Base-by-base conservation (phyloP, 1,284 basidiomycete species). In the Coniophora puteana region DNA sequence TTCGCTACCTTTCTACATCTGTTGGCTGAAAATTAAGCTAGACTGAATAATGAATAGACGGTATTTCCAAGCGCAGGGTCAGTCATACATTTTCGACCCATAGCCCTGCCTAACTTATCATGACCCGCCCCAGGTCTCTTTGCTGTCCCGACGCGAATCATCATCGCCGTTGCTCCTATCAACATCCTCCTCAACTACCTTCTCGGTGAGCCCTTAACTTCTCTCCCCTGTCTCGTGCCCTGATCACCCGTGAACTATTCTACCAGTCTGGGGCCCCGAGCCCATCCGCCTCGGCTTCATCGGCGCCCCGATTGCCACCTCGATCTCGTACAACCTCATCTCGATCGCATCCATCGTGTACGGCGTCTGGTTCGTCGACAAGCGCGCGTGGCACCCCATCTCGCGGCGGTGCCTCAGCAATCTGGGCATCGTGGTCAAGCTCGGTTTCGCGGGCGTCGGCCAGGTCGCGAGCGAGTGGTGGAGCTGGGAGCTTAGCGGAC, bases 221-320 rank as follows among this genome's bases (percentile, higher is more conserved):
- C 38, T 14, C 32, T 37, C 35, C 36, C 32, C 26, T 21, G 25
- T 26, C 25, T 40, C 36, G 21, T 25, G 29, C 36, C 22, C 13
- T 24, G 14, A 33, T n/a, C 18, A 16, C 8, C 17, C 20, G 35
- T 29, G 10, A 25, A 28, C 20, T 51, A 28, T 36, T 13, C 46
- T 35, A 41, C 31, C 38, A 86, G 89, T 95, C 0, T 93, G 88
- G 87, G 89, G 89, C 2, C 90, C 89, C 0, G 64, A 75, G 32
- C 69, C 79, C 13, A 60, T 92, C 44, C 69, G 86, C 14, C 67
- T 96, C 0, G 93, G 94, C 8, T 98, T 92, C 65, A 80, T 91
- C 45, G 94, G 94, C 7, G 93, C 93, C 2, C 93, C 93, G 0
- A 70, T 96, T 26, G 88, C 93, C 0, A 90, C 89, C 0, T 83